phyloP scores from a whole-genome alignment of 257 asterid genomes.

The Solanum boliviense region DNA sequence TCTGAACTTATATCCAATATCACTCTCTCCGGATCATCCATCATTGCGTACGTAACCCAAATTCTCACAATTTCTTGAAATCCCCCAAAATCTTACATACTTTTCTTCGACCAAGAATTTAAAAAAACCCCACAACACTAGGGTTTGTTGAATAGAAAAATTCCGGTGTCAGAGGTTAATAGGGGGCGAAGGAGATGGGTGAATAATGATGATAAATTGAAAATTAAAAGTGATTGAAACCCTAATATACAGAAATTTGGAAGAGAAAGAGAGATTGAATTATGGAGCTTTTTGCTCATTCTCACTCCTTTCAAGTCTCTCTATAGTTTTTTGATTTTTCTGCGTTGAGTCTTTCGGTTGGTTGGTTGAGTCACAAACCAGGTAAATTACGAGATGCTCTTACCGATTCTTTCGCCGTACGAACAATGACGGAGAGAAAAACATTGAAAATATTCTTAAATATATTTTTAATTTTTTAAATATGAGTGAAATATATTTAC shows the following conservation, averaged over 20 bases:
- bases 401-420: background rate
- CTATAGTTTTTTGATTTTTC: background rate
- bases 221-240: background rate
- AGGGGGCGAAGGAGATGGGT: background rate
- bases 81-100: background rate
- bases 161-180: background rate
- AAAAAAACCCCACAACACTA: background rate
- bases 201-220: background rate
- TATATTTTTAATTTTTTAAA: too few relatives aligned
- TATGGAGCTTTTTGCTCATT: background rate
- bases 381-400: background rate
- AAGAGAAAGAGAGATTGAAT: background rate
- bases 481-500: too few relatives aligned
- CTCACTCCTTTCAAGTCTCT: background rate
- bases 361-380: background rate
- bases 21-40: constrained; percentile 31
- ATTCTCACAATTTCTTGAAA: background rate
- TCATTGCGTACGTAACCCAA: background rate
- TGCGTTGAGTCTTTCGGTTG: background rate
- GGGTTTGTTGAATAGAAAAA: background rate
- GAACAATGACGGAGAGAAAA: too few relatives aligned
- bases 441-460: too few relatives aligned
- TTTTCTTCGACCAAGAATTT: background rate
- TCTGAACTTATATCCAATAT: constrained; percentile 68
- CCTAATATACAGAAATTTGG: background rate